Conservation (phyloP, 495 filamentous ascomycete species). For the Eremomyces bilateralis region DNA sequence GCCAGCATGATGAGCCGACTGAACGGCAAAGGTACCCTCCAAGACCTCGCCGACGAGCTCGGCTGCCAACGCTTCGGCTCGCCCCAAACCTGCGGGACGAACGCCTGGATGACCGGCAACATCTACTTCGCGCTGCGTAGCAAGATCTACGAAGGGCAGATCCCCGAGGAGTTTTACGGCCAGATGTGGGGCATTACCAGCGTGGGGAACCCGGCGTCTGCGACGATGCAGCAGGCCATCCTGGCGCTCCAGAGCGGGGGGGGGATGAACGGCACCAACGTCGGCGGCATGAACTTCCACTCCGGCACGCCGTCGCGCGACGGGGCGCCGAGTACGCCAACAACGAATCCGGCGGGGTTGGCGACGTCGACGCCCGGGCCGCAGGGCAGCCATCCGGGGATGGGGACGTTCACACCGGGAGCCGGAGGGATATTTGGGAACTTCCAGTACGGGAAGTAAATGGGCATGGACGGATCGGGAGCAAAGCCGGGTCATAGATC, state of each 20-base stretch:
- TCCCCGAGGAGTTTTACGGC: slow-evolving; percentile 68
- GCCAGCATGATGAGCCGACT: slow-evolving; percentile 53
- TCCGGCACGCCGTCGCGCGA: slow-evolving; percentile 3
- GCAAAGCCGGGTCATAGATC: no score
- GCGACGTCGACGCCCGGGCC: slow-evolving; percentile 10
- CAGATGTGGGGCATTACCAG: slow-evolving; percentile 81
- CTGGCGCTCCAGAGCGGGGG: slow-evolving; percentile 12
- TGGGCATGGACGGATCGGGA: neutral
- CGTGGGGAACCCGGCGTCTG: slow-evolving; percentile 27
- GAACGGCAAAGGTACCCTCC: slow-evolving; percentile 68
- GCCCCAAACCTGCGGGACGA: slow-evolving; percentile 77
- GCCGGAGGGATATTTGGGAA: slow-evolving; percentile 7
- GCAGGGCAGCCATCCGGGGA: neutral
- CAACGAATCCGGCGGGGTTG: slow-evolving; percentile 15
- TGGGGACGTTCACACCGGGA: slow-evolving; percentile 3
- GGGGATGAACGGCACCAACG: neutral
- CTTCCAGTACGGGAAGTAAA: slow-evolving; percentile 4
- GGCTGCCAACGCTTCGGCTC: slow-evolving; percentile 68
- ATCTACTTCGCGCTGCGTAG: slow-evolving; percentile 20
- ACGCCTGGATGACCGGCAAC: slow-evolving; percentile 66
- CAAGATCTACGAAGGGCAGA: slow-evolving; percentile 75
- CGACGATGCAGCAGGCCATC: slow-evolving; percentile 18
- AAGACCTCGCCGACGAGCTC: slow-evolving; percentile 82
- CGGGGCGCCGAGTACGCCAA: slow-evolving; percentile 16
- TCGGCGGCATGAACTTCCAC: slow-evolving; percentile 6